Percentiles rank a stretch among this genome's conserved stretches.
These are phyloP conservation scores for Postia placenta DNA, from an alignment of 768 basidiomycete species.

Conservation along the genomic window DNA sequence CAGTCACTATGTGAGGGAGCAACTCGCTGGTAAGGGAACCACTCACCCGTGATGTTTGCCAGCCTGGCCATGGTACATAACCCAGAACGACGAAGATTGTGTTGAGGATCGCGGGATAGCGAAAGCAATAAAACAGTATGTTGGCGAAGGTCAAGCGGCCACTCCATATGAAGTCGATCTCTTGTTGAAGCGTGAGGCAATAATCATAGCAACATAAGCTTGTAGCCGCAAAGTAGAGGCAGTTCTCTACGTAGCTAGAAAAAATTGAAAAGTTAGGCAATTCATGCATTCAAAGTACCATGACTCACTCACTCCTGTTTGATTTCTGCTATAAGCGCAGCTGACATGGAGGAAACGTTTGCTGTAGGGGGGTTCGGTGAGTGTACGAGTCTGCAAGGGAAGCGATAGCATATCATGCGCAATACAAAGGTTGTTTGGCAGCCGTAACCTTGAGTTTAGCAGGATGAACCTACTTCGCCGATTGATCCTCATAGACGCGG, in stretches of 20 bases:
- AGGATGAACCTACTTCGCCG: no score
- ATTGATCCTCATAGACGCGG: no score
- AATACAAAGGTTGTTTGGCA: no score
- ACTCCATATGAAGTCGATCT: slow-evolving; percentile 14
- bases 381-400: no score
- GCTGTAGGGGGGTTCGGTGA: no score
- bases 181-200: slow-evolving; percentile 8
- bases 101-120: slow-evolving; percentile 11
- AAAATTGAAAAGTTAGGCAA: background rate
- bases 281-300: no score
- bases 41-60: background rate
- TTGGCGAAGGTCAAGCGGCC: slow-evolving; percentile 7
- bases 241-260: background rate
- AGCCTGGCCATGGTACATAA: background rate
- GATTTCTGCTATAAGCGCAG: background rate
- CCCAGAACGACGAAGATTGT: slow-evolving; percentile 7
- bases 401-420: no score
- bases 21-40: background rate
- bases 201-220: slow-evolving; percentile 12
- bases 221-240: slow-evolving; percentile 8
- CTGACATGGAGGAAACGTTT: background rate
- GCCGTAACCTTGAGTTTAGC: no score
- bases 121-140: slow-evolving; percentile 9
- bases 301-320: background rate
- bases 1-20: no score